These are phyloP conservation scores for Camelina neglecta DNA, from an alignment of 345 rosid genomes.

Conservation along the genomic window DNA sequence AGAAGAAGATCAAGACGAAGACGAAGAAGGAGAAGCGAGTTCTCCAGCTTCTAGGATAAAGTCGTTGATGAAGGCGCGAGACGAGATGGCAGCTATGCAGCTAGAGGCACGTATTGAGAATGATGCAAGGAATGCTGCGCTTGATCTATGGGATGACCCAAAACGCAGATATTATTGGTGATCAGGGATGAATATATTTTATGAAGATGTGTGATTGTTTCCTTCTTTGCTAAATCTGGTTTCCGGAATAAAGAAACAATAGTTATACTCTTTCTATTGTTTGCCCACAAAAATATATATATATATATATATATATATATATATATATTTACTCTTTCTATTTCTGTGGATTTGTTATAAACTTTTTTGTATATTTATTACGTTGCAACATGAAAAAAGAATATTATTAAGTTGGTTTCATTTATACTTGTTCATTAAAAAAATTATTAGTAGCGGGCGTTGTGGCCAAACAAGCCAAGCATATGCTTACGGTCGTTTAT, in stretches of 20 bases:
- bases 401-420: too few relatives aligned
- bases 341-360: too few relatives aligned
- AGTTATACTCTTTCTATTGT: background rate
- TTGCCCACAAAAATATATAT: too few relatives aligned
- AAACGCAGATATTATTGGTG: slow-evolving; percentile 3
- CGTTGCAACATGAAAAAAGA: too few relatives aligned
- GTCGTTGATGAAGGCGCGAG: background rate
- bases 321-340: too few relatives aligned
- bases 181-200: background rate
- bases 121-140: background rate
- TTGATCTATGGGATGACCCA: slow-evolving; percentile 12
- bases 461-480: too few relatives aligned
- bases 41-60: slow-evolving; percentile 10
- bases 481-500: too few relatives aligned
- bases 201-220: background rate
- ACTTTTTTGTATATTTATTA: too few relatives aligned
- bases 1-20: background rate
- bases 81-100: slow-evolving; percentile 1
- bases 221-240: background rate
- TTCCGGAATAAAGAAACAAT: background rate
- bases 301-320: too few relatives aligned
- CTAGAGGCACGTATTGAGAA: slow-evolving; percentile 4
- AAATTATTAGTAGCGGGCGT: too few relatives aligned
- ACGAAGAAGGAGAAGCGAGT: background rate
- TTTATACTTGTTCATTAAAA: too few relatives aligned